Conservation (phyloP, 2,329 filamentous ascomycete species). For the Aspergillus brasiliensis region DNA sequence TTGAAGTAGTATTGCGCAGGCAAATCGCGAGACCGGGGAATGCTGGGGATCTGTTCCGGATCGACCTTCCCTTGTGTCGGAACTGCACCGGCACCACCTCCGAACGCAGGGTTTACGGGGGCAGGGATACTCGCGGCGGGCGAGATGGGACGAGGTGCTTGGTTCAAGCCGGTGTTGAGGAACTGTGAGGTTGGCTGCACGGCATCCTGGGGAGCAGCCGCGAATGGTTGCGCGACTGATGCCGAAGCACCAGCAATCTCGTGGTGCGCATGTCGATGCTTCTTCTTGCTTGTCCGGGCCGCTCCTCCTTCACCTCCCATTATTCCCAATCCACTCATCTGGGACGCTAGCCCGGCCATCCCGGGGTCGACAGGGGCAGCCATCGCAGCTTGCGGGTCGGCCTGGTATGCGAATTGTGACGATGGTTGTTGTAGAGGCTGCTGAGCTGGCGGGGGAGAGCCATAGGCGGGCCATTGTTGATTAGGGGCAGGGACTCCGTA, state of each 20-base stretch:
- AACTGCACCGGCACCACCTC: constrained; percentile 56
- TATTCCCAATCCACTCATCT: constrained; percentile 77
- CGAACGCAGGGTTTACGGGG: constrained; percentile 52
- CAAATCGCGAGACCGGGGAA: constrained; percentile 80
- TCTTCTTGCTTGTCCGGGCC: constrained; percentile 70
- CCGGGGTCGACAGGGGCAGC: constrained; percentile 31
- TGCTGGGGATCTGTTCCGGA: constrained; percentile 87
- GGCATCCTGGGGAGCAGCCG: constrained; percentile 47
- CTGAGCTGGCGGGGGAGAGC: constrained; percentile 20
- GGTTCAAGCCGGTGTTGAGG: constrained; percentile 57
- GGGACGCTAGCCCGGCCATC: constrained; percentile 54
- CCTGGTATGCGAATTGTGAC: constrained; percentile 31
- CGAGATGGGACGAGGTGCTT: constrained; percentile 33
- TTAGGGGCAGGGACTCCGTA: constrained; percentile 38
- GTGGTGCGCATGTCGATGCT: constrained; percentile 92
- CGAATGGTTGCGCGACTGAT: constrained; percentile 61
- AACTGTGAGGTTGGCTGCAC: constrained; percentile 60
- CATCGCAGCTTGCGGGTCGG: constrained; percentile 28
- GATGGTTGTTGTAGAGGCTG: constrained; percentile 28
- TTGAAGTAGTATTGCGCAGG: constrained; percentile 81
- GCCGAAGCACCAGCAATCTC: constrained; percentile 71
- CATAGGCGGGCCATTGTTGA: constrained; percentile 37
- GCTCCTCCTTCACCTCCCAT: constrained; percentile 50
- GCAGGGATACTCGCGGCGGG: constrained; percentile 32
- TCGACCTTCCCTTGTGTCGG: constrained; percentile 76